phyloP scores from a whole-genome alignment of 306 rosid species.

The Sphenostylis stenocarpa region DNA sequence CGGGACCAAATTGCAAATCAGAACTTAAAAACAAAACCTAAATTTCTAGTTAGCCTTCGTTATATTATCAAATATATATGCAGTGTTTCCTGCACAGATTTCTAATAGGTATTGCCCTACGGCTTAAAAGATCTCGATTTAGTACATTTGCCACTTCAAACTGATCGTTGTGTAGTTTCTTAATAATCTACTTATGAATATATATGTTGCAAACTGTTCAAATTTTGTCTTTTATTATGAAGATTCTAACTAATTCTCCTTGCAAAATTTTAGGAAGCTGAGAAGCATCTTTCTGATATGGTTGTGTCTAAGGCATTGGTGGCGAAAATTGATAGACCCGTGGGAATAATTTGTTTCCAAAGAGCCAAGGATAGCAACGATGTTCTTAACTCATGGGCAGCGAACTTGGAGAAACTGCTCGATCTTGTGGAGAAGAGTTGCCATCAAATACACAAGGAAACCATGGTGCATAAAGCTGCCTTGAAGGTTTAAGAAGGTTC shows the following conservation, averaged over 20 bases:
- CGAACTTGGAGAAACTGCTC: slow-evolving; percentile 87
- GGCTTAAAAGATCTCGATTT: background rate
- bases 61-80: background rate
- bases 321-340: slow-evolving; percentile 91
- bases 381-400: slow-evolving; percentile 81
- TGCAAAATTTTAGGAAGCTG: slow-evolving; percentile 64
- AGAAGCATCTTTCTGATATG: slow-evolving; percentile 99
- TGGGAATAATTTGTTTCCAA: slow-evolving; percentile 81
- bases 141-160: slow-evolving; percentile 4
- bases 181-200: background rate
- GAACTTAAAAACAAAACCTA: too few species aligned
- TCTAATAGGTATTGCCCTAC: background rate
- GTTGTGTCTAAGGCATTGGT: slow-evolving; percentile 94
- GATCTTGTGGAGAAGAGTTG: slow-evolving; percentile 97
- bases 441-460: slow-evolving; percentile 89
- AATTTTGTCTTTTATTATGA: background rate
- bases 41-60: background rate
- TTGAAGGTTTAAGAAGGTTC: slow-evolving; percentile 46
- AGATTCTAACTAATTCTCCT: slow-evolving; percentile 8
- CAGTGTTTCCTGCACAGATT: background rate
- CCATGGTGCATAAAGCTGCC: slow-evolving; percentile 82
- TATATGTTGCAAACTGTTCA: background rate
- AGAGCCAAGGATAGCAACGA: slow-evolving; percentile 86
- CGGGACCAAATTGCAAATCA: too few species aligned
- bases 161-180: background rate